These are phyloP conservation scores for Acmispon strigosus DNA, from an alignment of 306 rosid genomes.

Conservation along the genomic window DNA sequence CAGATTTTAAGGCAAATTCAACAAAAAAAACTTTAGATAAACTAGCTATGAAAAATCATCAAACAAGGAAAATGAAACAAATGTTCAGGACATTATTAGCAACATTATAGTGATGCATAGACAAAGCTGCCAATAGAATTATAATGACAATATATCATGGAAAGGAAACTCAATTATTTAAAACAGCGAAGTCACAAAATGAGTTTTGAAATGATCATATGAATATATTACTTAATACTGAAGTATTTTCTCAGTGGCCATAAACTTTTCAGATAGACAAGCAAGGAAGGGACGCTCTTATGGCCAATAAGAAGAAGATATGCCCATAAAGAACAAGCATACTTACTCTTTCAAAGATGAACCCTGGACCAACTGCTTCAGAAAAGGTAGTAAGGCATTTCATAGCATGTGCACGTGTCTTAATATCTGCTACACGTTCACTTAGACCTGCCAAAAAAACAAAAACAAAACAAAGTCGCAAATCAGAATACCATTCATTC, in stretches of 20 bases:
- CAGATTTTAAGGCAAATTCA: background rate
- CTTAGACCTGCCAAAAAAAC: constrained; percentile 60
- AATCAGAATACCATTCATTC: background rate
- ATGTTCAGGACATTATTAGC: background rate
- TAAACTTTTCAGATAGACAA: background rate
- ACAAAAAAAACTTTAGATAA: background rate
- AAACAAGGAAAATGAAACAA: background rate
- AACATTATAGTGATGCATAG: background rate
- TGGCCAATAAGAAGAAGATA: background rate
- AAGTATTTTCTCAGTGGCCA: background rate
- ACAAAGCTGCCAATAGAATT: background rate
- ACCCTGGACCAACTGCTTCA: constrained; percentile 98
- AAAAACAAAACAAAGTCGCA: background rate
- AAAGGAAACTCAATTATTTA: background rate
- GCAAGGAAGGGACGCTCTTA: background rate
- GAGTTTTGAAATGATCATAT: background rate
- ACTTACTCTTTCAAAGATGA: constrained; percentile 92
- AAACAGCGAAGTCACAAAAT: background rate
- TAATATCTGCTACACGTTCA: constrained; percentile 98
- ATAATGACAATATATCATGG: background rate
- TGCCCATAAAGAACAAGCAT: constrained; percentile 3
- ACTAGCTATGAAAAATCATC: background rate
- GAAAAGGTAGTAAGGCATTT: constrained; percentile 85
- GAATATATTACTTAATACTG: no score
- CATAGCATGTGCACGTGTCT: constrained; percentile 87